phyloP scores from a whole-genome alignment of 345 rosid species.

The Clausena lansium region DNA sequence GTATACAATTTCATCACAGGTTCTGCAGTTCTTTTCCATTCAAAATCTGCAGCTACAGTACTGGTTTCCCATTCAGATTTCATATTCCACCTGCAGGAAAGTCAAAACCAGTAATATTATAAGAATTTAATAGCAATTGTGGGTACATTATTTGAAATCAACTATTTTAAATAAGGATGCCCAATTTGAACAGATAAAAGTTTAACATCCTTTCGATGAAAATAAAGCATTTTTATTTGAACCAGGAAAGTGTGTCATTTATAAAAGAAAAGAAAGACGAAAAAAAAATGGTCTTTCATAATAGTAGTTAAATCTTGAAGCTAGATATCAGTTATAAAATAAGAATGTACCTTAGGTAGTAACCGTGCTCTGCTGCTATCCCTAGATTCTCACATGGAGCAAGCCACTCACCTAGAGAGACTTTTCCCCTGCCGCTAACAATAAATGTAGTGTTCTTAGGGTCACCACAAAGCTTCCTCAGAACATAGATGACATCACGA shows the following conservation, averaged over 20 bases:
- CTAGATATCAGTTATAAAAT: not conserved
- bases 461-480: slow-evolving; percentile 38
- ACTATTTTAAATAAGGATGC: not conserved
- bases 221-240: not conserved
- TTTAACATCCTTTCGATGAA: not conserved
- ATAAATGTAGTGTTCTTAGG: slow-evolving; percentile 40
- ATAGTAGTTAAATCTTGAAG: not conserved
- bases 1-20: slow-evolving; percentile 60
- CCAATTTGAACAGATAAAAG: not conserved
- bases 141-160: not conserved
- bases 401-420: slow-evolving; percentile 40
- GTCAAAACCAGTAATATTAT: not conserved
- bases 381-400: slow-evolving; percentile 44
- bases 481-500: slow-evolving; percentile 30
- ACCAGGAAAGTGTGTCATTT: not conserved
- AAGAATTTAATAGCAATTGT: not conserved
- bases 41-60: slow-evolving; percentile 37
- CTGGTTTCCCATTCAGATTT: slow-evolving; percentile 51
- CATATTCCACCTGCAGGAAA: slow-evolving; percentile 46
- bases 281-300: not conserved
- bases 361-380: slow-evolving; percentile 55
- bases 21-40: slow-evolving; percentile 53
- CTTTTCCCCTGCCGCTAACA: slow-evolving; percentile 47
- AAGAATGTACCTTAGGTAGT: slow-evolving; percentile 38
- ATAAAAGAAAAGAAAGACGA: not conserved